Conservation (phyloP, 148 eudicot species). For the Heliamphora exappendiculata region DNA sequence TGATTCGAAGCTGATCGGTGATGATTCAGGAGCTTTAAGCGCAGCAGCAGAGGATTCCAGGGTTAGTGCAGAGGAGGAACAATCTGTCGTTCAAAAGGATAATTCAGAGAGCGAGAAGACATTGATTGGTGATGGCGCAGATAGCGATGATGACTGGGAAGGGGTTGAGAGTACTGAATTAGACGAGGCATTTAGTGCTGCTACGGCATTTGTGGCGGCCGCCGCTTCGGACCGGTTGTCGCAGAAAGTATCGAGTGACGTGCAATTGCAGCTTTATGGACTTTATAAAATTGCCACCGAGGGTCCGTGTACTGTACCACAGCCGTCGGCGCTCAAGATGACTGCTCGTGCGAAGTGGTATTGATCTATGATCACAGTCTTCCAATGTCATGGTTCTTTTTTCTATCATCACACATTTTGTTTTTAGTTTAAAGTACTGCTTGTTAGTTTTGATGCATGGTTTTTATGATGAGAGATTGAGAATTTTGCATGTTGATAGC, state of each 20-base stretch:
- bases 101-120: neutral
- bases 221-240: slow-evolving; percentile 61
- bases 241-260: slow-evolving; percentile 61
- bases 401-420: neutral
- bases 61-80: slow-evolving; percentile 34
- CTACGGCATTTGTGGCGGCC: slow-evolving; percentile 88
- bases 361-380: neutral
- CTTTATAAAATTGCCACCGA: slow-evolving; percentile 91
- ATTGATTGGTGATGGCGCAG: slow-evolving; percentile 19
- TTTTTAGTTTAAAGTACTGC: neutral
- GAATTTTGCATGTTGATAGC: too few species aligned
- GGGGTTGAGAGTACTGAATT: slow-evolving; percentile 96
- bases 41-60: slow-evolving; percentile 21
- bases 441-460: neutral
- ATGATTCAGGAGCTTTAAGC: slow-evolving; percentile 19
- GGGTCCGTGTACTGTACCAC: slow-evolving; percentile 74
- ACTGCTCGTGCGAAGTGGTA: slow-evolving; percentile 98
- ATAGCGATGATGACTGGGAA: slow-evolving; percentile 94
- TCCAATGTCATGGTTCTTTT: neutral
- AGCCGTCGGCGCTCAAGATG: slow-evolving; percentile 79
- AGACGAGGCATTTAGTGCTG: slow-evolving; percentile 89
- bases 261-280: slow-evolving; percentile 80
- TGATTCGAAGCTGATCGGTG: slow-evolving; percentile 1
- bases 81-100: slow-evolving; percentile 35
- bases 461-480: neutral